A percentile compares a stretch with the other conserved stretches of the same genome.
Conservation (phyloP, 306 rosid species). For the Cicer yamashitae region DNA sequence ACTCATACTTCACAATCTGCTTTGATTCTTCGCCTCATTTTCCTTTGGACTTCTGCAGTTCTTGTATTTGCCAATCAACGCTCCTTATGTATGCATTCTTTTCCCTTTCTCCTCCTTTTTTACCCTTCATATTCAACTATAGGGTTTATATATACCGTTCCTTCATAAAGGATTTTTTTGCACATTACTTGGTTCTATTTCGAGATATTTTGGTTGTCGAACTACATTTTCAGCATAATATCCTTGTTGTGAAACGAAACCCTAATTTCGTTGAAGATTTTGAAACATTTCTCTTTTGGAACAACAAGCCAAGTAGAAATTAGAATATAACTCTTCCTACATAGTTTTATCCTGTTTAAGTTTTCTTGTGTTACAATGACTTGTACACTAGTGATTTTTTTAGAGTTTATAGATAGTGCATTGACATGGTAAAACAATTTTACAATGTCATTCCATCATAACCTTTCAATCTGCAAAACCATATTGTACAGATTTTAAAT, state of each 20-base stretch:
- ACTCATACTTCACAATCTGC: slow-evolving; percentile 45
- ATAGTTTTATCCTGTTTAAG: not conserved
- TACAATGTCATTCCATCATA: too few species aligned
- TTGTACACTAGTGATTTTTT: not conserved
- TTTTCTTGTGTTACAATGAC: slow-evolving; percentile 10
- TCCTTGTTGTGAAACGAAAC: slow-evolving; percentile 3
- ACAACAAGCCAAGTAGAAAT: not conserved
- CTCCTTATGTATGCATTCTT: slow-evolving; percentile 56
- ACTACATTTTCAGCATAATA: slow-evolving; percentile 9
- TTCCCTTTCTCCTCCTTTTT: not conserved
- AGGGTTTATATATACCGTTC: slow-evolving; percentile 40
- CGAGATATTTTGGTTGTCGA: not conserved
- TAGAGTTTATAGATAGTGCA: too few species aligned
- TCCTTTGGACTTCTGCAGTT: slow-evolving; percentile 39
- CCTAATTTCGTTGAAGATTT: slow-evolving; percentile 13
- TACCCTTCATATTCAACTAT: not conserved
- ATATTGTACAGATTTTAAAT: too few species aligned
- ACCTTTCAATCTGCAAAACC: too few species aligned
- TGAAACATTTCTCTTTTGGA: not conserved
- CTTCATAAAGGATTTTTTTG: slow-evolving; percentile 16
- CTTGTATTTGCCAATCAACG: slow-evolving; percentile 39
- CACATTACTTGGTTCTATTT: not conserved
- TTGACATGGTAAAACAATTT: too few species aligned
- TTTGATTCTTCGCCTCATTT: slow-evolving; percentile 40
- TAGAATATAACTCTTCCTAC: not conserved